Evolutionary conservation across 192 early-diverging fungal genomes (phyloP), one percentile per base, ranked within the genome.

Genomic region (Entomortierella chlamydospora): DNA sequence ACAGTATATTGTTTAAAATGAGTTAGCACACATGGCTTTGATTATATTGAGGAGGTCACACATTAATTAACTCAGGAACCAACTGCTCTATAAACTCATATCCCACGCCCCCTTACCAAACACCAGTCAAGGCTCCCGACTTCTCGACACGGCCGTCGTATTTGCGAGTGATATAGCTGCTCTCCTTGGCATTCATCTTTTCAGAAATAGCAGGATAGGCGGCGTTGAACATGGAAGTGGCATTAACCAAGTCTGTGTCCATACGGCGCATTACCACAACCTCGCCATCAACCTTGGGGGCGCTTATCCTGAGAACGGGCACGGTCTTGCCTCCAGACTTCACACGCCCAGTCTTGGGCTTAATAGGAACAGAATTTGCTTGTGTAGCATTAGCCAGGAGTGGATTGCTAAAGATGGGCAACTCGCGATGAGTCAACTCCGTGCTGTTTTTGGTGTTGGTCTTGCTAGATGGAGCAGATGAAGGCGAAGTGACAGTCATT

Each of bases 381-480:
- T 66, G 76, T 5, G 76, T 79, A 50, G 68, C 76, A 26, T 79
- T 79, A 42, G 76, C 76, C 17, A 79, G 23, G 29, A 79, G 68
- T n/a, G 76, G 76, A 52, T 79, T 79, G 26, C 76, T 79, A 43
- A 79, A 79, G 58, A 79, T 79, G 68, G 76, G 76, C 4, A 79
- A 41, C n/a, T 70, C 68, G 23, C 76, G 76, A 42, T 73, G 71
- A 23, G 49, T 4, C 2, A 47, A 2, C 15, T 47, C 45, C 15
- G 45, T 20, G 45, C 45, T 47, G 15, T 12, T 47, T 20, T 47
- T 47, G 4, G 45, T 11, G 33, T 25, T 66, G 28, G 50, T 15
- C 26, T 66, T 56, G 52, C 1, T 39, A 4, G 42, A 37, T 49
- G 66, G 58, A 26, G 47, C 10, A 12, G 0, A 6, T 49, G 47